A percentile compares a stretch with the other conserved stretches of the same genome.
These are phyloP conservation scores for Epicoccum sorghinum DNA, from an alignment of 2,329 filamentous ascomycete genomes.

Conservation along the genomic window DNA sequence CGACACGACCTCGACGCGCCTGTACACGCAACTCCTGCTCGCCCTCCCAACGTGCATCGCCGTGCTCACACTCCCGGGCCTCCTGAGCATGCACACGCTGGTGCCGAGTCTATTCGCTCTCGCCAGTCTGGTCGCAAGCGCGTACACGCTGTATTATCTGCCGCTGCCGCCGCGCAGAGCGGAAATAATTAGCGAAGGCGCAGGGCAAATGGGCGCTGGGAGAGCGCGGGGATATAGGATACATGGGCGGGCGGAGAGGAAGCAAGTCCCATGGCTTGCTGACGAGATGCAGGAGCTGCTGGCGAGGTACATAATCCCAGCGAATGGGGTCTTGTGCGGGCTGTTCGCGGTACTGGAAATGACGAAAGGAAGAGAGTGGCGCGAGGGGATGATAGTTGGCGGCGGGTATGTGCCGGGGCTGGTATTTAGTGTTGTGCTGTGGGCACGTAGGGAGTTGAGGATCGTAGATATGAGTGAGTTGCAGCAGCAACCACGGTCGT, in stretches of 20 bases:
- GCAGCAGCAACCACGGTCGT: constrained; percentile 53
- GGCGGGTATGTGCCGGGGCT: constrained; percentile 53
- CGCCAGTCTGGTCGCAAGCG: constrained; percentile 67
- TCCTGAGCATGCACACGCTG: constrained; percentile 50
- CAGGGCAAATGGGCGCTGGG: not conserved
- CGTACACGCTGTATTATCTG: constrained; percentile 65
- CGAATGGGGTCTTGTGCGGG: constrained; percentile 64
- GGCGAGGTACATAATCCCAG: constrained; percentile 62
- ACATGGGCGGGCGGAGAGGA: constrained; percentile 21
- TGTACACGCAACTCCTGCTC: constrained; percentile 63
- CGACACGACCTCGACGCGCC: constrained; percentile 48
- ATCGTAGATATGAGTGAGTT: constrained; percentile 73
- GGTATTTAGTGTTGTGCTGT: constrained; percentile 66
- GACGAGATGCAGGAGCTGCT: constrained; percentile 54
- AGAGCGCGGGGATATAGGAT: not conserved
- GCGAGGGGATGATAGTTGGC: constrained; percentile 39
- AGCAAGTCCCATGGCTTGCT: constrained; percentile 32
- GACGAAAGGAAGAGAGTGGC: constrained; percentile 30
- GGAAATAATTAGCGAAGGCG: not conserved
- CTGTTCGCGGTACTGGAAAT: constrained; percentile 54
- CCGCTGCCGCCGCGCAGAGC: constrained; percentile 52
- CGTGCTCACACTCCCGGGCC: constrained; percentile 61
- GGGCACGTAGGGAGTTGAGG: constrained; percentile 69
- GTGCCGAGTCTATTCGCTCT: constrained; percentile 63
- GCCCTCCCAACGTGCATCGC: constrained; percentile 63